Base-by-base conservation (phyloP, 2,329 filamentous ascomycete species). In the Penicillium nordicum region DNA sequence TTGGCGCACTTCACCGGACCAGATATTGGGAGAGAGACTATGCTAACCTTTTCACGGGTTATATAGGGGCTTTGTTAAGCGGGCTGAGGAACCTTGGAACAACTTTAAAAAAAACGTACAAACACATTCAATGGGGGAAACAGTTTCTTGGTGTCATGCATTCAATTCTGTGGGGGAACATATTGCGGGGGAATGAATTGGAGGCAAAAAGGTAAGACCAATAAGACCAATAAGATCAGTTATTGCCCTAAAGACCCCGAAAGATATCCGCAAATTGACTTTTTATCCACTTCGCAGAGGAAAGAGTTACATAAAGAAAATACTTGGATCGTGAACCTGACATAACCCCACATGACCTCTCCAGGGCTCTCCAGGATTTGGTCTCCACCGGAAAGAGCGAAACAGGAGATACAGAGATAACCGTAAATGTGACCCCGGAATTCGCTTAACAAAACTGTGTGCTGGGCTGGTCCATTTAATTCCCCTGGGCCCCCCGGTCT, bases 371-470 rank as follows among this genome's bases (percentile, higher is more conserved):
- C 45, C 55, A 43, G 34, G 40, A 44, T 46, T 30, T 34, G 7
- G 27, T 38, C 32, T 50, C 45, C 50, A 57, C 55, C 45, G 10
- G 25, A 38, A n/a, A 50, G 25, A 44, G 50, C 55, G 43, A 53
- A 49, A 43, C 50, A 47, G 47, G 27, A 34, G 25, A 51, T 14
- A 51, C 47, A 54, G 25, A 42, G 43, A 57, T 25, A 29, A 43
- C 27, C 37, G 38, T 29, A 29, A 21, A 34, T 30, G 46, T 52
- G 53, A 54, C 55, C 45, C 50, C 50, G 32, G 55, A 30, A 45
- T 57, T 57, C 55, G 51, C 50, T 54, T 50, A 54, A 45, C 29
- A 54, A 45, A 44, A 18, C 41, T 42, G 55, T 57, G 55, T 25
- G 50, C 10, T 50, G 38, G 18, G 34, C 36, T 18, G 36, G 16